A percentile compares a stretch with the other conserved stretches of the same genome.
Conservation (phyloP, 2,329 filamentous ascomycete genomes). For the Fusarium napiforme region DNA sequence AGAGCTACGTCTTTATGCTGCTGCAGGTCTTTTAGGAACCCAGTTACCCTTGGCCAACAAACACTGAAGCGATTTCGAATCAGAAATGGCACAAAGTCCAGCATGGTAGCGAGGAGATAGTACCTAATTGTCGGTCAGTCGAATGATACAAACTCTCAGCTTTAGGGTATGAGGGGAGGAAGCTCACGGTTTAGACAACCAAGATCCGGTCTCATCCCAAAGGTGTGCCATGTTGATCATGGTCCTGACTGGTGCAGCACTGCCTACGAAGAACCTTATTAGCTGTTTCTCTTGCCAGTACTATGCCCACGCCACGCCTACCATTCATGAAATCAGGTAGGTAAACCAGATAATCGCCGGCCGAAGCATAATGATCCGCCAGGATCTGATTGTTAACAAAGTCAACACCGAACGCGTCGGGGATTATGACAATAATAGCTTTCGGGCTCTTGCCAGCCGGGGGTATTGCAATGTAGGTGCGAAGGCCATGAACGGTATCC, state of each 20-base stretch:
- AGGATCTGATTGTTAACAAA: conserved; percentile 64
- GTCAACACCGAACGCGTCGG: conserved; percentile 66
- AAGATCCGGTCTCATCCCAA: not conserved
- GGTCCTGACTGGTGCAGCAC: not conserved
- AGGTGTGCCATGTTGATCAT: not conserved
- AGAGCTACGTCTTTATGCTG: conserved; percentile 45
- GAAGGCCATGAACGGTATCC: conserved; percentile 59
- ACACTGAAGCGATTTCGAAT: conserved; percentile 45
- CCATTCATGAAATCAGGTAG: conserved; percentile 66
- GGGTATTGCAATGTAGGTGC: conserved; percentile 59
- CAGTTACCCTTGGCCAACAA: conserved; percentile 49
- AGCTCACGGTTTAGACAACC: not conserved
- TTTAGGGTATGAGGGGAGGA: not conserved
- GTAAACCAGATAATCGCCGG: conserved; percentile 61
- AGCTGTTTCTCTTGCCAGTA: not conserved
- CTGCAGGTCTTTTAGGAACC: conserved; percentile 53
- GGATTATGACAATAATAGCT: conserved; percentile 63
- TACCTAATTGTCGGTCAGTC: not conserved
- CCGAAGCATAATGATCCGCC: conserved; percentile 64
- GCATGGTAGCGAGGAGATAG: not conserved
- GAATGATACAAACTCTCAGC: not conserved
- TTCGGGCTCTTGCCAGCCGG: conserved; percentile 47
- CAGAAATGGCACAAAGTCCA: not conserved
- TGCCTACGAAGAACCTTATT: not conserved
- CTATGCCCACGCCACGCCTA: not conserved